Evolutionary conservation across 2,329 filamentous ascomycete species (phyloP), one percentile per base, ranked within the genome.

Genomic region (Pyrenochaeta sp.): DNA sequence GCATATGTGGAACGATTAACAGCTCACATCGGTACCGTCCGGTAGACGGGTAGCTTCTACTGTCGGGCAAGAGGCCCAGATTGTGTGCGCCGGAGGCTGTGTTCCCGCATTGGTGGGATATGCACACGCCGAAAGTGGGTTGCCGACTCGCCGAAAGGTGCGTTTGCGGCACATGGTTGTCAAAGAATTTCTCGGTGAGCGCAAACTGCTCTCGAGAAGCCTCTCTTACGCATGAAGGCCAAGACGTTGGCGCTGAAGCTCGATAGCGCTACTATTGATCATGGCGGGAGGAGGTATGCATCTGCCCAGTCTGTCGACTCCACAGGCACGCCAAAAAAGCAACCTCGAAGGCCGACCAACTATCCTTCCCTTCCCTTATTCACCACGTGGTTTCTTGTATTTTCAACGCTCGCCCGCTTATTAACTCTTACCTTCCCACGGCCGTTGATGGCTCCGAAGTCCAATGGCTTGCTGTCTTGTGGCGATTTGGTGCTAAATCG

Each of bases 1-100:
- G 61, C 50, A 45, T 36, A 55, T 36, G 64, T 72, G 65, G 67
- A 58, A 68, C 64, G 62, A 72, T 69, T 43, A 63, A 66, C 70
- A 67, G 65, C 65, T 58, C 68, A 67, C 48, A 61, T 57, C 65
- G 61, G 68, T 39, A 49, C 52, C 49, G 53, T 55, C 65, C 62
- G 65, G 54, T 61, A 44, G 56, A 63, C 50, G 58, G 59, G 59
- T 52, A 62, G 51, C 49, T 56, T 54, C 43, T 12, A 53, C 34
- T 56, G 56, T 52, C 52, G 58, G 51, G 61, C 61, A 59, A 54
- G 61, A 53, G 45, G 28, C 42, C 42, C 15, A 47, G 45, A 47
- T 47, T 50, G 54, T 51, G 52, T 59, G 50, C 48, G 47, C 47
- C 50, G 48, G 42, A 52, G 50, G 57, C 39, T 49, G 52, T 66